Evolutionary conservation across 768 basidiomycete species (phyloP).

Genomic region (Rhizopogon vesiculosus): DNA sequence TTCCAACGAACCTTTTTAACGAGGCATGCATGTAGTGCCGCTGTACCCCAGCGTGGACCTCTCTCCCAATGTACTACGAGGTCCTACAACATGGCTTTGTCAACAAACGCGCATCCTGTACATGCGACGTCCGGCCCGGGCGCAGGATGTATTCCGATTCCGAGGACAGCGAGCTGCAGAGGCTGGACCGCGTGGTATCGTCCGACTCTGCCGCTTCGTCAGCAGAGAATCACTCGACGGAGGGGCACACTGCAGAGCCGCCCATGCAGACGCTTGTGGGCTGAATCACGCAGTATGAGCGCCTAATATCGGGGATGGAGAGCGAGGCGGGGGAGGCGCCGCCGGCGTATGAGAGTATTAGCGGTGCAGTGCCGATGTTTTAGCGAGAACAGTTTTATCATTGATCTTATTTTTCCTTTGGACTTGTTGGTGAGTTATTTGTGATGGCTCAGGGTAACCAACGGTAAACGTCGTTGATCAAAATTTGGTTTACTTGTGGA

Average conservation of each 20-base stretch:
- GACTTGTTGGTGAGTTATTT: too few species aligned
- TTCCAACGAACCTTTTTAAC: neutral
- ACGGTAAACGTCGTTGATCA: too few species aligned
- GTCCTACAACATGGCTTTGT: constrained; percentile 12
- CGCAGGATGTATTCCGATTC: constrained; percentile 2
- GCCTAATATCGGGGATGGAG: constrained; percentile 84
- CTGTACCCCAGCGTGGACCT: constrained; percentile 74
- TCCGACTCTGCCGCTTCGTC: constrained; percentile 28
- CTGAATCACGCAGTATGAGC: constrained; percentile 60
- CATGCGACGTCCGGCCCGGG: constrained; percentile 29
- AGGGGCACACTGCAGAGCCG: constrained; percentile 6
- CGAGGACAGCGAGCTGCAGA: neutral
- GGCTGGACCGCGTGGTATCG: constrained; percentile 23
- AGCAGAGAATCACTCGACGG: constrained; percentile 13
- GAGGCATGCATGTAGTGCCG: constrained; percentile 51
- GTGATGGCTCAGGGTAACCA: too few species aligned
- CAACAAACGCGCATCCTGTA: constrained; percentile 28
- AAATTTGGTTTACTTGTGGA: too few species aligned
- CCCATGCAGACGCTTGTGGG: constrained; percentile 25
- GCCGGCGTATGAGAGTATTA: constrained; percentile 41
- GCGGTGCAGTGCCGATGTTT: neutral
- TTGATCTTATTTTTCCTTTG: too few species aligned
- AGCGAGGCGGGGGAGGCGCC: constrained; percentile 81
- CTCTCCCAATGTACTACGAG: constrained; percentile 71
- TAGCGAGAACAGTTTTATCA: neutral